Evolutionary conservation across 208 protist species (phyloP).

Genomic region (Leishmania lainsoni): DNA sequence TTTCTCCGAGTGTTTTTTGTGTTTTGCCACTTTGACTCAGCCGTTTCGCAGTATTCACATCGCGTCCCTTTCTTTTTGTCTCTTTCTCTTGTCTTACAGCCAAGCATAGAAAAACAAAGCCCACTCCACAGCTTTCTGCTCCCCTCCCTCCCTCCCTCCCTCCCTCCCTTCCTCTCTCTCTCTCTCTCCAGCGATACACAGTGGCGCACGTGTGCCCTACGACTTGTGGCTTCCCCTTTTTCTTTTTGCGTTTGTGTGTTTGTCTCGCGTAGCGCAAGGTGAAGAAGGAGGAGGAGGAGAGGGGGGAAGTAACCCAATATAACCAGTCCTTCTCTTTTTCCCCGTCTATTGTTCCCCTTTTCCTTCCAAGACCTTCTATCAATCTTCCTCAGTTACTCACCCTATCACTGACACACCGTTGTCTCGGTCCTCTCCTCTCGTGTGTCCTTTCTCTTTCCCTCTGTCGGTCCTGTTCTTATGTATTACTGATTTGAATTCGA

Average conservation of each 20-base stretch:
- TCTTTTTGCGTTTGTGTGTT: slow-evolving; percentile 16
- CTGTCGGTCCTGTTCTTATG: background rate
- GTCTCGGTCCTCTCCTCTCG: too few species aligned
- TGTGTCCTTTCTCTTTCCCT: too few species aligned
- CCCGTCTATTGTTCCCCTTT: slow-evolving; percentile 7
- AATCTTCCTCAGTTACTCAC: too few species aligned
- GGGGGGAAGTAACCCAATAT: background rate
- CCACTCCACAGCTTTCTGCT: background rate
- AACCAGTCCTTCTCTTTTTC: slow-evolving; percentile 5
- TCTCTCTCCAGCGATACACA: slow-evolving; percentile 11
- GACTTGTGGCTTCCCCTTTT: background rate
- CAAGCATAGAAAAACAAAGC: background rate
- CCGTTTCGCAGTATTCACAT: background rate
- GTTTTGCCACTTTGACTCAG: background rate
- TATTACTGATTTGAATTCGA: background rate
- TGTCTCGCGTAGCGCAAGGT: background rate
- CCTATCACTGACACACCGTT: too few species aligned
- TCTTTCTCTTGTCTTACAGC: background rate
- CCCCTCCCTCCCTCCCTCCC: background rate
- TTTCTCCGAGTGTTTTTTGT: background rate
- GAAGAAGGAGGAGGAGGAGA: too few species aligned
- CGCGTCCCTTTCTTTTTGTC: background rate
- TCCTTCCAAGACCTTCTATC: background rate
- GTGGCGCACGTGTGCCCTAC: background rate
- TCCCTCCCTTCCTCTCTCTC: background rate